Evolutionary conservation across 371 early-diverging fungal genomes (phyloP), one percentile per base, ranked within the genome.

Genomic region (Coemansia sp.): DNA sequence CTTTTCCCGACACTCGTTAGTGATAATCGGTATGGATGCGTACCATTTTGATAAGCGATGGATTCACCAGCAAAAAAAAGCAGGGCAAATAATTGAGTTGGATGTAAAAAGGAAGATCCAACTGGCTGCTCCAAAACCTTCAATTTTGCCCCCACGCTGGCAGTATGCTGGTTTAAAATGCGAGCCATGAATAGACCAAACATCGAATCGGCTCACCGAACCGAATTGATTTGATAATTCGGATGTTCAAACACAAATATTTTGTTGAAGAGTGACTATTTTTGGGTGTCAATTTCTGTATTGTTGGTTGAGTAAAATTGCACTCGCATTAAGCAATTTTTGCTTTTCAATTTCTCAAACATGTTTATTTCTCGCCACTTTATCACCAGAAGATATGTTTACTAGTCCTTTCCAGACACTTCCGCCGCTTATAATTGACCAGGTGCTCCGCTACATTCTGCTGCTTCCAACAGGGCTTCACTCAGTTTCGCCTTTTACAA

Each of bases 401-500:
- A n/a, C 55, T 16, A 14, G 55, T 37, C 7, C 21, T 21, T 57
- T 57, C 11, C 57, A 57, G 21, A 21, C 37, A 11, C 37, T 57
- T 31, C 57, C 57, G 37, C 57, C 31, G 37, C 31, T 37, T 21
- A 57, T 57, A n/a, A 57, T 57, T 37, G 57, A 57, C 39, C 31
- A n/a, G 21, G 21, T 37, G 21, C n/a, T 57, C 10, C 57, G 57
- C 31, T 57, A 37, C 18, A n/a, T 57, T 6, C n/a, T 57, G 18
- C 21, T 4, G 37, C 21, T 57, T 13, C 57, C 57, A 14, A 18
- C 18, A 18, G 37, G n/a, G 10, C 5, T 37, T 7, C 37, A 34
- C 18, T 21, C 24, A 34, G 18, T 39, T 7, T 34, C 57, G 10
- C 18, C 3, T 3, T 31, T 57, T n/a, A 31, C 34, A 16, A 37